Evolutionary conservation across 768 basidiomycete genomes (phyloP).

Genomic region (Leccinum longicurvipes): DNA sequence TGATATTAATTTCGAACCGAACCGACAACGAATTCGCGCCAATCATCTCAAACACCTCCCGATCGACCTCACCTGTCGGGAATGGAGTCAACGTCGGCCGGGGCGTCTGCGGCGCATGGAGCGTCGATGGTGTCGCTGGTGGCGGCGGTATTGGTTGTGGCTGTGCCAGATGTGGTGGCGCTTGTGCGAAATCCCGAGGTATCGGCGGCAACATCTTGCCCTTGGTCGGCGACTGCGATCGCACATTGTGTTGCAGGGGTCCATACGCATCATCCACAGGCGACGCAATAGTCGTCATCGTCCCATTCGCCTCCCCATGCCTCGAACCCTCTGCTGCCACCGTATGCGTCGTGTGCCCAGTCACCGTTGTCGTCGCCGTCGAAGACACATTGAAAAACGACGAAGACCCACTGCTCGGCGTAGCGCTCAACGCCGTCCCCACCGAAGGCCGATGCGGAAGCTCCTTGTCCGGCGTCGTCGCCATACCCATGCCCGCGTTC

Average conservation of each 20-base stretch:
- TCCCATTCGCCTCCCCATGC: slow-evolving; percentile 26
- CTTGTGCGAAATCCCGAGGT: slow-evolving; percentile 60
- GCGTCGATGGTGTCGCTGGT: background rate
- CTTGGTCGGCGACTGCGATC: slow-evolving; percentile 52
- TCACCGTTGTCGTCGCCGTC: slow-evolving; percentile 32
- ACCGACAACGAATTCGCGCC: slow-evolving; percentile 81
- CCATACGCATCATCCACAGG: slow-evolving; percentile 24
- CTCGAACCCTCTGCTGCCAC: slow-evolving; percentile 35
- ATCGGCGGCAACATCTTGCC: slow-evolving; percentile 73
- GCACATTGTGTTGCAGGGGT: slow-evolving; percentile 25
- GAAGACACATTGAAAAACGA: slow-evolving; percentile 83
- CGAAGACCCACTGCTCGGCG: slow-evolving; percentile 72
- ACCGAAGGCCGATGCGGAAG: slow-evolving; percentile 41
- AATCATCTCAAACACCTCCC: slow-evolving; percentile 68
- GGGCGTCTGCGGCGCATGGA: slow-evolving; percentile 30
- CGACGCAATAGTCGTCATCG: slow-evolving; percentile 11
- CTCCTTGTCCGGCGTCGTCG: slow-evolving; percentile 42
- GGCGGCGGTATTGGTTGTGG: slow-evolving; percentile 1
- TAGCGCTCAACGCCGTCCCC: slow-evolving; percentile 54
- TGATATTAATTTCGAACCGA: slow-evolving; percentile 94
- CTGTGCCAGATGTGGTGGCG: background rate
- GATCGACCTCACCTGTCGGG: slow-evolving; percentile 65
- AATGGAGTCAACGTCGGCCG: slow-evolving; percentile 45
- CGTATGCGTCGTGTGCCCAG: slow-evolving; percentile 38
- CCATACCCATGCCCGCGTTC: background rate